These are phyloP conservation scores for barley (Hordeum vulgare) DNA, from an alignment of 176 grass and related monocot species.

Conservation along the genomic window DNA sequence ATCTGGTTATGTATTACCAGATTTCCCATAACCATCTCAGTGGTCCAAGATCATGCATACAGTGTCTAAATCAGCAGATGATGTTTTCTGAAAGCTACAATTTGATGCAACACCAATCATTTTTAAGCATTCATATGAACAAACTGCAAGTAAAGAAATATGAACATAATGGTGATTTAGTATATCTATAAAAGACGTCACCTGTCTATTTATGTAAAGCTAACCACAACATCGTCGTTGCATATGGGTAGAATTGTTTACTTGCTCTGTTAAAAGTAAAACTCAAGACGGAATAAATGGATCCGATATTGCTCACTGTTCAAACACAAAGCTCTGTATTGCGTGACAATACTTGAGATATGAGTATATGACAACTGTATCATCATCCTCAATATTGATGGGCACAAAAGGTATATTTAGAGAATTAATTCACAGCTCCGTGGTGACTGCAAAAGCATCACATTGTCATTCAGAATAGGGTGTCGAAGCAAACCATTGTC, in stretches of 20 bases:
- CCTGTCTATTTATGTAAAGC: neutral
- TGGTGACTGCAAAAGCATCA: neutral
- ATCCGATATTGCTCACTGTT: too few relatives aligned
- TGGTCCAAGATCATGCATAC: too few relatives aligned
- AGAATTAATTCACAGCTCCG: too few relatives aligned
- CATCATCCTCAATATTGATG: neutral
- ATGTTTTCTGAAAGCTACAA: neutral
- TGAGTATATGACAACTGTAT: neutral
- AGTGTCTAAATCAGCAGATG: too few relatives aligned
- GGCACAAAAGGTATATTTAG: too few relatives aligned
- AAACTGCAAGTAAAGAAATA: neutral
- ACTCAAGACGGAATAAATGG: too few relatives aligned
- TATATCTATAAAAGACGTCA: neutral
- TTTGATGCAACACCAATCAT: neutral
- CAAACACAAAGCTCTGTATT: too few relatives aligned
- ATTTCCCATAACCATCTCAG: neutral
- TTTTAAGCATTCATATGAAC: neutral
- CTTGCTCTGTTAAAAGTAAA: too few relatives aligned
- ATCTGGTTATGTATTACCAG: neutral
- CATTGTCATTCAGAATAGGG: neutral
- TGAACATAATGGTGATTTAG: neutral
- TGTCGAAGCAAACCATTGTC: too few relatives aligned
- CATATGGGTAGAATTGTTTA: neutral
- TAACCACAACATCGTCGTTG: neutral
- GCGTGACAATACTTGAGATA: neutral